These are phyloP conservation scores for Pisolithus marmoratus DNA, from an alignment of 768 basidiomycete genomes.

Conservation along the genomic window DNA sequence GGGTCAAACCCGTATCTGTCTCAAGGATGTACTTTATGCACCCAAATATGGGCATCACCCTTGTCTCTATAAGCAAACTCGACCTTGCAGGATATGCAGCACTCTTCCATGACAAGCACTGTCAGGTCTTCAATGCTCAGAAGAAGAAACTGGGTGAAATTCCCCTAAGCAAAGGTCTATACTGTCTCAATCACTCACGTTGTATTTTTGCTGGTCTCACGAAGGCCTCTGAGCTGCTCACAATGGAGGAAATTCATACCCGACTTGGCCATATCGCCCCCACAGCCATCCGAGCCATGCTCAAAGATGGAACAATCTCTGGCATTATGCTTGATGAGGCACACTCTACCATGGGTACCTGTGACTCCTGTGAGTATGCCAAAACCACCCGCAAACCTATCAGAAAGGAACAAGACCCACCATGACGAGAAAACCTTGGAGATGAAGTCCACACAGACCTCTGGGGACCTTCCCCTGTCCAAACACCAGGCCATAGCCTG, in stretches of 20 bases:
- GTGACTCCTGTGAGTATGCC: background rate
- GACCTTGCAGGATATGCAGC: background rate
- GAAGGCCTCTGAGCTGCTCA: background rate
- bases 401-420: background rate
- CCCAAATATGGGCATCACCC: slow-evolving; percentile 13
- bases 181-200: background rate
- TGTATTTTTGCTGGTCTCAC: background rate
- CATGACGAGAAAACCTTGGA: too few species aligned
- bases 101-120: too few species aligned
- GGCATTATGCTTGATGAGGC: background rate
- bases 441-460: too few species aligned
- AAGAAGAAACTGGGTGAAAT: too few species aligned
- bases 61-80: slow-evolving; percentile 14
- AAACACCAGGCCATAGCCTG: too few species aligned
- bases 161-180: too few species aligned
- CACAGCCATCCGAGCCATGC: slow-evolving; percentile 1
- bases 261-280: slow-evolving; percentile 3
- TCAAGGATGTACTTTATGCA: slow-evolving; percentile 10
- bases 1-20: background rate
- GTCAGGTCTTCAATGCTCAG: too few species aligned
- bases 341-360: slow-evolving; percentile 2
- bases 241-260: slow-evolving; percentile 2
- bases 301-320: slow-evolving; percentile 1
- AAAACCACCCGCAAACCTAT: too few species aligned
- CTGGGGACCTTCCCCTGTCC: too few species aligned